A percentile compares a stretch with the other conserved stretches of the same genome.
phyloP scores from a whole-genome alignment of 257 asterid genomes.

The Cinchona pubescens region DNA sequence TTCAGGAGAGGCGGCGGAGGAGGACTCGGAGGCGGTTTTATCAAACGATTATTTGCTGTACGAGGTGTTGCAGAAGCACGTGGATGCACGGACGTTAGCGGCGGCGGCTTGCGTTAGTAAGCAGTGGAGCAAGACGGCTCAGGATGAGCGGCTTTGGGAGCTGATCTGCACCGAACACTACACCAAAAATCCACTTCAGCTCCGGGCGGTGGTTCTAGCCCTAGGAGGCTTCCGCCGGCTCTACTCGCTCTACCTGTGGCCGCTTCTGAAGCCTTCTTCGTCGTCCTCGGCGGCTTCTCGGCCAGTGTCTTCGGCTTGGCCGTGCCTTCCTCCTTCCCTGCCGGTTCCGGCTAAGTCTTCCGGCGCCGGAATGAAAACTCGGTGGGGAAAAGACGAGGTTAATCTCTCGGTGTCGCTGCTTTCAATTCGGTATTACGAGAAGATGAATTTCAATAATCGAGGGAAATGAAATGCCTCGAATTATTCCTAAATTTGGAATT shows the following conservation, averaged over 20 bases:
- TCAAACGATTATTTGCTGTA: conserved; percentile 73
- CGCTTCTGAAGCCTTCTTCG: conserved; percentile 61
- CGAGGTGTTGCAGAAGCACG: conserved; percentile 84
- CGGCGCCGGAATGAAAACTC: conserved; percentile 36
- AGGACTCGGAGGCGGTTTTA: conserved; percentile 46
- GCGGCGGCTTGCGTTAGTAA: conserved; percentile 79
- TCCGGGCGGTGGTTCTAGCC: conserved; percentile 72
- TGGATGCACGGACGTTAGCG: conserved; percentile 83
- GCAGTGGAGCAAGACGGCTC: conserved; percentile 78
- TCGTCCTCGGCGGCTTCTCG: conserved; percentile 37
- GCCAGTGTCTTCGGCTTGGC: conserved; percentile 44
- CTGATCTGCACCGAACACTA: conserved; percentile 82
- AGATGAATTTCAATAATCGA: conserved; percentile 61
- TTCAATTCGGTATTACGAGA: conserved; percentile 83
- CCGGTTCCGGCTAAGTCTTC: conserved; percentile 34
- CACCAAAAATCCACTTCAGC: conserved; percentile 68
- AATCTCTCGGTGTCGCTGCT: conserved; percentile 82
- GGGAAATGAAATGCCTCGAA: conserved; percentile 26
- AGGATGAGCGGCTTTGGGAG: conserved; percentile 97
- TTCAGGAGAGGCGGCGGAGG: conserved; percentile 23
- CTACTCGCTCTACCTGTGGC: conserved; percentile 77
- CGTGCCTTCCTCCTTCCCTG: conserved; percentile 52
- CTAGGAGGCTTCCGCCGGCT: conserved; percentile 95
- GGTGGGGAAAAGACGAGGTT: conserved; percentile 98
- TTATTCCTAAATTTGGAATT: neutral